Conservation (phyloP, 345 rosid genomes). For the Noccaea bulbosa region DNA sequence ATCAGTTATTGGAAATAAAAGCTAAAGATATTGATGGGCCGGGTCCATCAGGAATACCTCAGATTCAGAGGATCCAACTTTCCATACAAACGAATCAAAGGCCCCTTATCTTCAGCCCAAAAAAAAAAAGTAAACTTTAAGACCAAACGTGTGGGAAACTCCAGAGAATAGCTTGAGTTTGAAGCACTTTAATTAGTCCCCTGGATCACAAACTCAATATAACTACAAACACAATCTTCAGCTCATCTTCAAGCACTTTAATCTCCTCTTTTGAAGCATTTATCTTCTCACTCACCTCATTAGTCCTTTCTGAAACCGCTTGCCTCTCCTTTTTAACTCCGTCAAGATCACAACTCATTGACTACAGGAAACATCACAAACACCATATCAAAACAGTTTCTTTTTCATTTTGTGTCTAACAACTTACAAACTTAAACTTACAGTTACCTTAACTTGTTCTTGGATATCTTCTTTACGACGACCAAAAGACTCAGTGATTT, state of each 20-base stretch:
- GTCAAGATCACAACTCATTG: conserved; percentile 73
- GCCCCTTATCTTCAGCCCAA: no score
- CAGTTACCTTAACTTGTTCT: conserved; percentile 87
- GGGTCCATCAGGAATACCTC: no score
- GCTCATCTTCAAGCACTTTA: conserved; percentile 54
- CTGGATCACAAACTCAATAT: no score
- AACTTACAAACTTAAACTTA: no score
- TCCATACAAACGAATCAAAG: no score
- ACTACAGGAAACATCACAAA: conserved; percentile 49
- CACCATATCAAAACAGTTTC: conserved; percentile 6
- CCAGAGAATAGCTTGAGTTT: neutral
- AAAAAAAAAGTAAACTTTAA: conserved; percentile 29
- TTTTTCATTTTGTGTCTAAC: neutral
- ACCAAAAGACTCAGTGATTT: conserved; percentile 78
- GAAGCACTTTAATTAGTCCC: conserved; percentile 47
- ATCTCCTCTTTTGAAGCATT: conserved; percentile 56
- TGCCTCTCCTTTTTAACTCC: conserved; percentile 82
- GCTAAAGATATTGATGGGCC: no score
- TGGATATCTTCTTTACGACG: conserved; percentile 73
- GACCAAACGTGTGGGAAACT: conserved; percentile 4
- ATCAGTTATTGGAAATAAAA: no score
- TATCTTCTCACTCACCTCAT: conserved; percentile 51
- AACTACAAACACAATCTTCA: conserved; percentile 46
- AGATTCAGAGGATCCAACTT: no score
- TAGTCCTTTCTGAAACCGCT: conserved; percentile 58